Evolutionary conservation across 768 basidiomycete species (phyloP).

Genomic region (Xerocomellus intermedius): DNA sequence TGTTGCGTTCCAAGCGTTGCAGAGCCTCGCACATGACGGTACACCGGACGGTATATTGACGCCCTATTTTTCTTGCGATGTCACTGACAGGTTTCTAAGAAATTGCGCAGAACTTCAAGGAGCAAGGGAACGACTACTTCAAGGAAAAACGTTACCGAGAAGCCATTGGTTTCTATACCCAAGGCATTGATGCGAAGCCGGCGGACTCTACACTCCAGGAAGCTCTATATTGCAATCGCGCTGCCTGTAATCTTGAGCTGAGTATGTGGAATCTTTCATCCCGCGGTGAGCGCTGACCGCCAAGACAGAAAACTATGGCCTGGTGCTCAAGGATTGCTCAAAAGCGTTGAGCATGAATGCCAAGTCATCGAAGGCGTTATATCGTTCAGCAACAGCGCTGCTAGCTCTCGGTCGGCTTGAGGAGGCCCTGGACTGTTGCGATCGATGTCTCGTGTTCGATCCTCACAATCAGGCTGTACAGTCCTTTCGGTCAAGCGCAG

Average conservation of each 20-base stretch:
- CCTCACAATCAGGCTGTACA: conserved; percentile 53
- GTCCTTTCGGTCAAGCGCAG: conserved; percentile 46
- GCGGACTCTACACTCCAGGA: conserved; percentile 56
- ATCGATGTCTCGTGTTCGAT: conserved; percentile 62
- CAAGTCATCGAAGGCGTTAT: conserved; percentile 77
- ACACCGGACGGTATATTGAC: conserved; percentile 83
- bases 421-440: conserved; percentile 83
- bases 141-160: conserved; percentile 84
- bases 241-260: conserved; percentile 90
- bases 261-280: conserved; percentile 43
- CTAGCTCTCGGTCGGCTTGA: conserved; percentile 68
- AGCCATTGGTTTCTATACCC: conserved; percentile 86
- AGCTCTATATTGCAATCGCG: conserved; percentile 82
- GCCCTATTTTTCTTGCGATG: not conserved
- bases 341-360: conserved; percentile 62
- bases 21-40: conserved; percentile 84
- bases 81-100: conserved; percentile 46
- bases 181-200: conserved; percentile 85
- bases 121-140: conserved; percentile 95
- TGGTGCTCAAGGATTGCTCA: conserved; percentile 83
- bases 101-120: conserved; percentile 88
- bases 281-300: not conserved
- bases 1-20: conserved; percentile 73
- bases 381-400: conserved; percentile 79
- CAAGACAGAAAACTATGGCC: conserved; percentile 78